Conservation (phyloP, 345 rosid species). For the Acer negundo region DNA sequence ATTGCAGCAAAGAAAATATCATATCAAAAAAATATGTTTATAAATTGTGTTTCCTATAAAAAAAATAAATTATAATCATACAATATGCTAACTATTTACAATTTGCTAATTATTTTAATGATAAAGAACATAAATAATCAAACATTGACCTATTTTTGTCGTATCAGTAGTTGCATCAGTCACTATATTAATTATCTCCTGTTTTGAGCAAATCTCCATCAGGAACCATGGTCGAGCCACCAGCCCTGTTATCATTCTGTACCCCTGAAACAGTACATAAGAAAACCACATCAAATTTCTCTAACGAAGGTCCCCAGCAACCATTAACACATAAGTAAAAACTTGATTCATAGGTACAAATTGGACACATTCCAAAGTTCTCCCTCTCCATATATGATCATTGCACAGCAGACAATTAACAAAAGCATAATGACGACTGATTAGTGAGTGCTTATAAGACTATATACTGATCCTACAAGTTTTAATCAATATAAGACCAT, state of each 20-base stretch:
- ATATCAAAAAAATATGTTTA: too few species aligned
- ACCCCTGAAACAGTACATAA: slow-evolving; percentile 54
- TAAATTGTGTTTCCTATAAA: too few species aligned
- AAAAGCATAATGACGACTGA: neutral
- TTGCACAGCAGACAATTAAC: neutral
- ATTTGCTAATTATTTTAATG: neutral
- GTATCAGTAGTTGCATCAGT: slow-evolving; percentile 69
- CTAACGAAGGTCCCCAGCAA: neutral
- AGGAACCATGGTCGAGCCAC: slow-evolving; percentile 86
- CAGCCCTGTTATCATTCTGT: slow-evolving; percentile 72
- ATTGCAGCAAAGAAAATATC: slow-evolving; percentile 8
- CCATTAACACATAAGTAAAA: neutral
- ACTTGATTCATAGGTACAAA: neutral
- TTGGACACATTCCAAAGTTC: neutral
- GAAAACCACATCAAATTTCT: slow-evolving; percentile 11
- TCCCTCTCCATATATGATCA: neutral
- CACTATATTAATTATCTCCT: slow-evolving; percentile 62
- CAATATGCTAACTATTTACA: neutral
- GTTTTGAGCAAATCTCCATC: slow-evolving; percentile 75
- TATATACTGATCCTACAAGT: neutral
- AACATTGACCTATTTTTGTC: slow-evolving; percentile 64
- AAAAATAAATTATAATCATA: too few species aligned
- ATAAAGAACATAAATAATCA: neutral
- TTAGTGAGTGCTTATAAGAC: too few species aligned
- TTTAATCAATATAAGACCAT: neutral